phyloP scores from a whole-genome alignment of 495 filamentous ascomycete species.

The Annulohypoxylon stygium region DNA sequence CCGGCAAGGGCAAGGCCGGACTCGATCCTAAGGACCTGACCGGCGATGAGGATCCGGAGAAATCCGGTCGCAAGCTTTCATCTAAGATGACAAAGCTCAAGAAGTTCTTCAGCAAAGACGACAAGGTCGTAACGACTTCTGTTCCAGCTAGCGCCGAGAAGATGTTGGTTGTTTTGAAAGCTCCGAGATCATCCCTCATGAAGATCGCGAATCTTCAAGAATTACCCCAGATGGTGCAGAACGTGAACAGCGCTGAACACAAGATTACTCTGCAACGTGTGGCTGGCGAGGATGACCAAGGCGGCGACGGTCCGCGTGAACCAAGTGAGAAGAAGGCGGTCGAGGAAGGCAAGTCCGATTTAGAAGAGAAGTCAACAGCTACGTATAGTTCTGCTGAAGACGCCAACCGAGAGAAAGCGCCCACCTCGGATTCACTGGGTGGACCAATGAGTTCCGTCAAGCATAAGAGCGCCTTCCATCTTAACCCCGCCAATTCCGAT shows the following conservation, averaged over 20 bases:
- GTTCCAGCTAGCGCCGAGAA: not conserved
- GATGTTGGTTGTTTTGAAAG: not conserved
- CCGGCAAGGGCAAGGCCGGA: not conserved
- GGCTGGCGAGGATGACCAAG: not conserved
- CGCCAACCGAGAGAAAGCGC: not conserved
- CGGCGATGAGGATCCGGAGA: not conserved
- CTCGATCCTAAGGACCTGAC: not conserved
- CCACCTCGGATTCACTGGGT: not conserved
- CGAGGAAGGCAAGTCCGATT: not conserved
- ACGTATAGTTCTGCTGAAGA: not conserved
- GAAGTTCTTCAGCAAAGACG: conserved; percentile 11
- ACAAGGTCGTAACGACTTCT: not conserved
- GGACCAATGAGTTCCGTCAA: not conserved
- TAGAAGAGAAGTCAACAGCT: not conserved
- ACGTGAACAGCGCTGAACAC: not conserved
- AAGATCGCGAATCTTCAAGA: not conserved
- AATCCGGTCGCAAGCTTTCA: conserved; percentile 8
- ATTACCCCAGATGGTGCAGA: not conserved
- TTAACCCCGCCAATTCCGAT: not conserved
- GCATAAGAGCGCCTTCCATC: not conserved
- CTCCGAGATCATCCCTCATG: not conserved
- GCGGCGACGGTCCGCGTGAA: not conserved
- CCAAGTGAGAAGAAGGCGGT: not conserved
- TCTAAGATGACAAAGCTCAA: conserved; percentile 7
- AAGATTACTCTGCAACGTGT: not conserved